These are phyloP conservation scores for Besnoitia besnoiti DNA, from an alignment of 169 alveolate genomes.

Conservation along the genomic window DNA sequence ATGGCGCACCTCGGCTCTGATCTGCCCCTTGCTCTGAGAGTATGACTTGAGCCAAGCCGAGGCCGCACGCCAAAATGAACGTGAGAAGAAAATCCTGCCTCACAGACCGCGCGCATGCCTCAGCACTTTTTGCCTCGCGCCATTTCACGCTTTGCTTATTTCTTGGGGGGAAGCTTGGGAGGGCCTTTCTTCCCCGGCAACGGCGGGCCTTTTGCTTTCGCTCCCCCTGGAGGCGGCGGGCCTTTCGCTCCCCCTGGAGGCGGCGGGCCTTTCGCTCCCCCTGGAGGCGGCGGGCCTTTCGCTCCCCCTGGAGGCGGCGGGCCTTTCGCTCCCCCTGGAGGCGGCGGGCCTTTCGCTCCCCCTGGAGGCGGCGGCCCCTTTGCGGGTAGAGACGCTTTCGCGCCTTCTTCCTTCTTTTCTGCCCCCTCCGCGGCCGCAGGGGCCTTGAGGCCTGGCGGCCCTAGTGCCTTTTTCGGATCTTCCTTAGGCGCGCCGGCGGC, in stretches of 20 bases:
- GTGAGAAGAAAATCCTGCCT: too few relatives aligned
- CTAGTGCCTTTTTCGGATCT: neutral
- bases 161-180: neutral
- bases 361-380: neutral
- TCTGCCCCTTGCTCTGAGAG: too few relatives aligned
- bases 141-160: too few relatives aligned
- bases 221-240: neutral
- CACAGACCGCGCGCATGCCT: too few relatives aligned
- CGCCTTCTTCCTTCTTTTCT: neutral
- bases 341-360: neutral
- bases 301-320: neutral
- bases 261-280: neutral
- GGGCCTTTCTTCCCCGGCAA: neutral
- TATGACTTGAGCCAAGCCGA: too few relatives aligned
- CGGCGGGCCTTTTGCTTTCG: neutral
- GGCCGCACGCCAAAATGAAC: too few relatives aligned
- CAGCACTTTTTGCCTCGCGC: too few relatives aligned
- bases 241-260: conserved; percentile 9
- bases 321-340: neutral
- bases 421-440: neutral
- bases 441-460: too few relatives aligned
- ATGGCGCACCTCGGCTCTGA: too few relatives aligned
- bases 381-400: neutral
- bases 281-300: neutral
- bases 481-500: neutral